Base-by-base conservation (phyloP, 1,139 yeast genomes). In the Candida smagusa region DNA sequence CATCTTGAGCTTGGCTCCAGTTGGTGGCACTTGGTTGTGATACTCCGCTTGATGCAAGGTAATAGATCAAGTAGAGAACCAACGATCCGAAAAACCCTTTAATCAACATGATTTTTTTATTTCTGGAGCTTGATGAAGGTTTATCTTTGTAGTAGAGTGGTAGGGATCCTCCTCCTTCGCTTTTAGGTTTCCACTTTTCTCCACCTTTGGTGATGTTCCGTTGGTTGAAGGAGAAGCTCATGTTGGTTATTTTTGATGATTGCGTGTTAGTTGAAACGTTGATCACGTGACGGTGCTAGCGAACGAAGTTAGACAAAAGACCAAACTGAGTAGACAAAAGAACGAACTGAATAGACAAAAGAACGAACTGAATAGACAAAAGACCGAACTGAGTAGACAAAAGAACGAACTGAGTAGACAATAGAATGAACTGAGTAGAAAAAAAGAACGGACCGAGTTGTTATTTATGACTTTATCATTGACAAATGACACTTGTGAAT, bases 1-100 rank as follows among this genome's bases (percentile, higher is more conserved):
- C 77, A 9, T 63, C 56, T 49, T 79, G 83, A 36, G 78, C 74
- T 9, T 50, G 48, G 9, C 50, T 52, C 87, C 75, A 70, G 30
- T 50, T 42, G 22, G 37, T 37, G 2, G 36, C 12, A 2, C 37
- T n/a, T 22, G 28, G 25, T n/a, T 26, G 23, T 21, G 41, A 11
- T 22, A 29, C 9, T n/a, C 43, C 41, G 19, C 41, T 31, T 3
- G 38, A 30, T 1, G 53, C 52, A 28, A 48, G 25, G 41, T 30
- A 54, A 49, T 70, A 72, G 7, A 68, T 44, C 12, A 56, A 39
- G 48, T 75, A 77, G 22, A 74, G 49, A 9, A 60, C 60, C 22
- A 72, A 35, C 1, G 77, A 59, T 1, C 60, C 54, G 1, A 72
- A 24, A 30, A 74, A 59, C 1, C 71, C 77, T 48, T 68, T 72